Evolutionary conservation across 176 grass and related monocot species (phyloP).

Genomic region (barley (Hordeum vulgare)): MorexV3_pseudomolecules_assembly NC_058518.1:83087897-83088396

Average conservation of each 20-base stretch:
- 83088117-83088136: no score
- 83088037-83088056: neutral
- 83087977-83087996: constrained; percentile 6
- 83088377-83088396: no score
- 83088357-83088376: neutral
- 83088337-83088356: neutral
- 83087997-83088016: neutral
- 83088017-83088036: neutral
- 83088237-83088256: neutral
- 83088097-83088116: no score
- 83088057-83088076: no score
- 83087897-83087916: neutral
- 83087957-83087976: constrained; percentile 22
- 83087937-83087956: constrained; percentile 9
- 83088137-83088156: neutral
- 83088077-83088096: no score
- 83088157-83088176: neutral
- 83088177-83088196: neutral
- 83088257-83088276: neutral
- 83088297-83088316: neutral
- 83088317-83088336: neutral
- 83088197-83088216: neutral
- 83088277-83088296: neutral
- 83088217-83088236: neutral
- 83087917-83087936: neutral